Conservation (phyloP, 1,284 basidiomycete species). For the Moesziomyces sp. region DNA sequence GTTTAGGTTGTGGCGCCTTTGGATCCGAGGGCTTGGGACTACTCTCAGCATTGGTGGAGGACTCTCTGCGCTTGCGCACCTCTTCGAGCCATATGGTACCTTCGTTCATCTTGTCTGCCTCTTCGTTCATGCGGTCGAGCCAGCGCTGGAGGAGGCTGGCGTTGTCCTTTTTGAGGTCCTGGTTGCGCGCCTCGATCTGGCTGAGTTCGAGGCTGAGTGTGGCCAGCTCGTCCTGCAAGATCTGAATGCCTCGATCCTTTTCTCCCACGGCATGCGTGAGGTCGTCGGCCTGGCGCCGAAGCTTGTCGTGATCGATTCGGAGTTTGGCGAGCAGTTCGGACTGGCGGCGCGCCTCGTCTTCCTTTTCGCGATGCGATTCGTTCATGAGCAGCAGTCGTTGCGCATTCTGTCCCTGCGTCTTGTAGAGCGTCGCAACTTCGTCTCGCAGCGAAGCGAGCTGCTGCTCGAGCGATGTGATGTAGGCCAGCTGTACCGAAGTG, state of each 20-base stretch:
- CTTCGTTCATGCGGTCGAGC: slow-evolving; percentile 77
- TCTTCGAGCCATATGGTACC: slow-evolving; percentile 53
- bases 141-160: slow-evolving; percentile 84
- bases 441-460: slow-evolving; percentile 89
- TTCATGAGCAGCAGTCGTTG: slow-evolving; percentile 91
- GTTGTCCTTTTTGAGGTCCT: slow-evolving; percentile 87
- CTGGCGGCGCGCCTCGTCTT: slow-evolving; percentile 80
- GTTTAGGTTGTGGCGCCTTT: not conserved
- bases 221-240: slow-evolving; percentile 80
- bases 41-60: not conserved
- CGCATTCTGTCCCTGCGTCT: slow-evolving; percentile 94
- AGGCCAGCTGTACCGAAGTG: slow-evolving; percentile 84
- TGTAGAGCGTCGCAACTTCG: slow-evolving; percentile 92
- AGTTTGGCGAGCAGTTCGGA: slow-evolving; percentile 79
- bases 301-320: slow-evolving; percentile 77
- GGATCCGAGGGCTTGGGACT: not conserved
- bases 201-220: slow-evolving; percentile 75
- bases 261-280: slow-evolving; percentile 84
- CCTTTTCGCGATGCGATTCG: slow-evolving; percentile 90
- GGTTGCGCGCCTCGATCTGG: slow-evolving; percentile 87
- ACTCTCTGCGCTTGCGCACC: slow-evolving; percentile 30
- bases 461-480: slow-evolving; percentile 88
- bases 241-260: slow-evolving; percentile 83
- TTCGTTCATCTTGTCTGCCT: slow-evolving; percentile 94
- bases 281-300: slow-evolving; percentile 68